These are phyloP conservation scores for Saturnispora dispora DNA, from an alignment of 805 yeast species.

Conservation along the genomic window DNA sequence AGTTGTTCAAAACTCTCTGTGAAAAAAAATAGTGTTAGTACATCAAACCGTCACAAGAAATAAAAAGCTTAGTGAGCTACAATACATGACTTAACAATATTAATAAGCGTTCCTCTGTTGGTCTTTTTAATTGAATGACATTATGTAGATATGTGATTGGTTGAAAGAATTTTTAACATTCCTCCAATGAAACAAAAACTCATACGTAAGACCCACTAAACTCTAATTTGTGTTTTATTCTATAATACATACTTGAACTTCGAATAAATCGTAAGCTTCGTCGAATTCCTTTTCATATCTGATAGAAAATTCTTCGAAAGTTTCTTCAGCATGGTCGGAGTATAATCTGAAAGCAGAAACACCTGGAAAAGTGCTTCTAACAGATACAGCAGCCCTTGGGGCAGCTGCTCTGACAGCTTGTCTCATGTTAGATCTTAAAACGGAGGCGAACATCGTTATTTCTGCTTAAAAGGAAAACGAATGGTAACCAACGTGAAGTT, in stretches of 20 bases:
- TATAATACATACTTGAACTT: constrained; percentile 46
- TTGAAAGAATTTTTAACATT: neutral
- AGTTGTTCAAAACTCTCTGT: constrained; percentile 90
- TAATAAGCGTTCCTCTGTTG: neutral
- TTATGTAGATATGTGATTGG: neutral
- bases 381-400: constrained; percentile 21
- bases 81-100: neutral
- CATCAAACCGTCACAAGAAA: neutral
- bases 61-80: neutral
- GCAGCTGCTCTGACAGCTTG: constrained; percentile 28
- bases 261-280: constrained; percentile 80
- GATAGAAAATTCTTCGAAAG: constrained; percentile 88
- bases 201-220: neutral
- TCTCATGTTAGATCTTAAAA: constrained; percentile 21
- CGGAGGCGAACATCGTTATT: constrained; percentile 25
- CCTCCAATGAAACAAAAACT: neutral
- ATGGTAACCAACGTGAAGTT: neutral
- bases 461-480: neutral
- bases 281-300: constrained; percentile 93
- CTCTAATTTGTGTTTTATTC: neutral
- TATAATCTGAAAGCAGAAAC: constrained; percentile 43
- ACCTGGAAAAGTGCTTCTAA: constrained; percentile 12
- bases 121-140: neutral
- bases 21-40: constrained; percentile 27
- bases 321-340: constrained; percentile 82